Evolutionary conservation across 441 rosid genomes (phyloP).

Genomic region (Erodium chrysanthum): DNA sequence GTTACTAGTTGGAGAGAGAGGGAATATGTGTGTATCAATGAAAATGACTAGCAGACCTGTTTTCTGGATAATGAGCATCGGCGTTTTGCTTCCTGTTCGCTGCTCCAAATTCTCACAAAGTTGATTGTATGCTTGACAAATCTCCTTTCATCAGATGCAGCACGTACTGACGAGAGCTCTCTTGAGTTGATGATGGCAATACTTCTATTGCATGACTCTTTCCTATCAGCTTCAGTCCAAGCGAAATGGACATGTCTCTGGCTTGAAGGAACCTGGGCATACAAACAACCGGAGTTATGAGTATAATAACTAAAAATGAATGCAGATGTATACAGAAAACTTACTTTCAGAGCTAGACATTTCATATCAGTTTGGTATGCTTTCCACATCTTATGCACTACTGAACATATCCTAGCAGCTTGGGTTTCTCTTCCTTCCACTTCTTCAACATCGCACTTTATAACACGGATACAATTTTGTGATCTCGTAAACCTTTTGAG

Average conservation of each 20-base stretch:
- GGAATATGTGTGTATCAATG: background rate
- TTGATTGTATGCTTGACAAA: constrained; percentile 65
- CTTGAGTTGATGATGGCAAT: constrained; percentile 38
- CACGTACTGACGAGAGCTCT: constrained; percentile 51
- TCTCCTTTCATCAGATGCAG: constrained; percentile 44
- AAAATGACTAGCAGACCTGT: constrained; percentile 41
- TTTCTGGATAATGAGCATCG: constrained; percentile 73
- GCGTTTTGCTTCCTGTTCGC: constrained; percentile 63
- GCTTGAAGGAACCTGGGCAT: constrained; percentile 84
- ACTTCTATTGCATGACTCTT: too few relatives aligned
- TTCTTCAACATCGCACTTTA: constrained; percentile 57
- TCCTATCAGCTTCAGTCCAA: constrained; percentile 44
- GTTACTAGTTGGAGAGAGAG: too few relatives aligned
- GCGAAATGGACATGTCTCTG: constrained; percentile 72
- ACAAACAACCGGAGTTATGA: background rate
- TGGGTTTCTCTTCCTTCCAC: constrained; percentile 59
- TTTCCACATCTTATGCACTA: constrained; percentile 81
- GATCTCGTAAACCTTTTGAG: constrained; percentile 74
- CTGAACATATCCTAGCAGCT: constrained; percentile 78
- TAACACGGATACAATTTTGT: constrained; percentile 73
- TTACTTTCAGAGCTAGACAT: constrained; percentile 57
- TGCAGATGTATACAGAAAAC: background rate
- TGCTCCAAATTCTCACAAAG: constrained; percentile 85
- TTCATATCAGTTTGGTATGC: constrained; percentile 50
- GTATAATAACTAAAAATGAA: background rate